Percentiles rank a stretch among this genome's conserved stretches.
Evolutionary conservation across 2,329 filamentous ascomycete species (phyloP).

Genomic region (Scytalidium sp.): DNA sequence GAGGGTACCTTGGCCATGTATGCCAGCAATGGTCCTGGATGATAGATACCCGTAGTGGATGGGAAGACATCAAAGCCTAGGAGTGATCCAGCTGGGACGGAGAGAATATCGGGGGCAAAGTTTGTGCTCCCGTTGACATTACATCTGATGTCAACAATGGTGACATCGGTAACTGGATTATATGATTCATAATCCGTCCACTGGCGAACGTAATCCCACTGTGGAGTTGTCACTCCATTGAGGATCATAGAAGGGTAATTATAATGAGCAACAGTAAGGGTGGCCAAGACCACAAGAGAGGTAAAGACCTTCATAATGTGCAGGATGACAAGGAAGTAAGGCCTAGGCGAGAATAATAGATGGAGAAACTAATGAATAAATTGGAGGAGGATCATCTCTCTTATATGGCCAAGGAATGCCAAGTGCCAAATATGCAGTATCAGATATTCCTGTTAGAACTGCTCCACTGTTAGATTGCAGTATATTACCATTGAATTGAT

Average conservation of each 20-base stretch:
- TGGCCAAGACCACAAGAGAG: conserved; percentile 14
- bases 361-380: too few species aligned
- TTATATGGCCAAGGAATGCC: too few species aligned
- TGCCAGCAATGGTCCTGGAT: conserved; percentile 22
- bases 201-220: conserved; percentile 22
- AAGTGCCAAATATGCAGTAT: too few species aligned
- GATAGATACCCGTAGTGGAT: conserved; percentile 22
- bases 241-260: conserved; percentile 14
- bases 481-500: too few species aligned
- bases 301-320: conserved; percentile 1
- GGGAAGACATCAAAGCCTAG: conserved; percentile 19
- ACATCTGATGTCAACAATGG: conserved; percentile 37
- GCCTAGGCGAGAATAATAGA: too few species aligned
- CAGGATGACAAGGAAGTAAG: not conserved
- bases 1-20: conserved; percentile 24
- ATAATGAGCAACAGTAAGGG: conserved; percentile 19
- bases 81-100: conserved; percentile 20
- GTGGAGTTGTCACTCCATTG: conserved; percentile 12
- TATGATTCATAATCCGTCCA: conserved; percentile 23
- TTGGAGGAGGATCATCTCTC: too few species aligned
- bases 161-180: conserved; percentile 24
- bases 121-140: conserved; percentile 32
- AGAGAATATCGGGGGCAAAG: conserved; percentile 13
- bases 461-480: too few species aligned
- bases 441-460: too few species aligned